phyloP scores from a whole-genome alignment of 2,329 filamentous ascomycete species.

The Colletotrichum horii region DNA sequence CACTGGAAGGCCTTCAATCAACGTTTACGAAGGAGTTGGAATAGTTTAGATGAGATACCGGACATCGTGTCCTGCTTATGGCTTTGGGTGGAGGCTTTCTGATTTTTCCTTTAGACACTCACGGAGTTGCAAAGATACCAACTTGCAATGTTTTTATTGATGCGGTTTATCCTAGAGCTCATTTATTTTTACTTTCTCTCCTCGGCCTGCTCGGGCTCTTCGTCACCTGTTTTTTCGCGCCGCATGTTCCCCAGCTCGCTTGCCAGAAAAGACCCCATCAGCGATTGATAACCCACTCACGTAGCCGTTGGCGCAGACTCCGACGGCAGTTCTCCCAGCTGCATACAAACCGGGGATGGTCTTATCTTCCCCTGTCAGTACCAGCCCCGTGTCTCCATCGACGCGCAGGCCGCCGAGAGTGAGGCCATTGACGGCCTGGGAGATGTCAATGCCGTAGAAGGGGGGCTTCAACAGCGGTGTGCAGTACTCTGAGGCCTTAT shows the following conservation, averaged over 20 bases:
- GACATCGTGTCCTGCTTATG: neutral
- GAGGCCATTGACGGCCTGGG: neutral
- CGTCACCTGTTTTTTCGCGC: neutral
- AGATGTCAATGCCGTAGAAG: neutral
- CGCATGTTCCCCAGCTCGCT: neutral
- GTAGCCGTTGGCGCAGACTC: neutral
- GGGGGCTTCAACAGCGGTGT: neutral
- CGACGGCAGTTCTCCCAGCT: neutral
- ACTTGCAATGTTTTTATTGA: neutral
- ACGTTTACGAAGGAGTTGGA: neutral
- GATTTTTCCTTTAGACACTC: neutral
- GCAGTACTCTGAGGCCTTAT: neutral
- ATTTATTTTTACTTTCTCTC: neutral
- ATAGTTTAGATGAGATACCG: neutral
- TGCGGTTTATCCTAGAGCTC: neutral
- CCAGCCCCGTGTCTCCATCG: neutral
- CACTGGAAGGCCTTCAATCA: neutral
- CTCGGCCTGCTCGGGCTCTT: neutral
- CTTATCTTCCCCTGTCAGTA: neutral
- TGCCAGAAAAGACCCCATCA: neutral
- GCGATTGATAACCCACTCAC: neutral
- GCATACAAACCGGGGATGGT: neutral
- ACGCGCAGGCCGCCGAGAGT: neutral
- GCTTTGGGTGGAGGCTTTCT: neutral
- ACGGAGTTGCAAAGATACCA: neutral